A percentile compares a stretch with the other conserved stretches of the same genome.
Conservation (phyloP, 306 rosid genomes). For the Dryas octopetala region DNA sequence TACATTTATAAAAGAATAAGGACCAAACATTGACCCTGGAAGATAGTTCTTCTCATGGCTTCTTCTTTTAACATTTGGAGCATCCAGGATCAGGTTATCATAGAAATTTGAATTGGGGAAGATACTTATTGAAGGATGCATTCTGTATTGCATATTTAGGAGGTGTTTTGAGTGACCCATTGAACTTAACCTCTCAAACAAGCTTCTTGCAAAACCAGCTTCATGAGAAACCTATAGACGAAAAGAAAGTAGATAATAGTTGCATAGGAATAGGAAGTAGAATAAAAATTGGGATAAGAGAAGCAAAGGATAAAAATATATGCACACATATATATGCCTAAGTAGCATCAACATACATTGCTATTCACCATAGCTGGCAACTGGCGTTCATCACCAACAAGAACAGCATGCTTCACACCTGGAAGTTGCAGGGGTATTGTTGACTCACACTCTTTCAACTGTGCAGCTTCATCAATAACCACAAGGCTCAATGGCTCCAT, state of each 20-base stretch:
- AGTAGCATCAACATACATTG: conserved; percentile 31
- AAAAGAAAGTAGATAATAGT: not conserved
- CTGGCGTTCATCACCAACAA: conserved; percentile 76
- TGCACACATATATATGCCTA: not conserved
- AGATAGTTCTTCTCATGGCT: conserved; percentile 45
- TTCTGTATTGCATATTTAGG: conserved; percentile 61
- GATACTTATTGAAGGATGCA: conserved; percentile 67
- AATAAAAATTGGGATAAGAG: no score
- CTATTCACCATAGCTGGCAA: conserved; percentile 62
- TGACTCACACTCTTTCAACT: conserved; percentile 70
- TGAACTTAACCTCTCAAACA: conserved; percentile 53
- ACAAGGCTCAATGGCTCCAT: no score
- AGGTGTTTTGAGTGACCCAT: conserved; percentile 50
- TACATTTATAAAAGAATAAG: conserved; percentile 65
- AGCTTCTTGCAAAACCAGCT: conserved; percentile 67
- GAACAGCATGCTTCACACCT: conserved; percentile 45
- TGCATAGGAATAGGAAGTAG: no score
- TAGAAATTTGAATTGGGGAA: conserved; percentile 69
- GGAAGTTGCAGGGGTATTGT: conserved; percentile 58
- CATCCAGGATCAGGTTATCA: conserved; percentile 42
- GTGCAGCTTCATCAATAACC: conserved; percentile 78
- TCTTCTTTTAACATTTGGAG: conserved; percentile 39
- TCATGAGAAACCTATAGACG: conserved; percentile 40
- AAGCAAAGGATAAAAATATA: no score
- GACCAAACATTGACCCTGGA: conserved; percentile 51